Evolutionary conservation across 805 yeast genomes (phyloP), one percentile per base, ranked within the genome.

Genomic region (Ogataea thermomethanolica): DNA sequence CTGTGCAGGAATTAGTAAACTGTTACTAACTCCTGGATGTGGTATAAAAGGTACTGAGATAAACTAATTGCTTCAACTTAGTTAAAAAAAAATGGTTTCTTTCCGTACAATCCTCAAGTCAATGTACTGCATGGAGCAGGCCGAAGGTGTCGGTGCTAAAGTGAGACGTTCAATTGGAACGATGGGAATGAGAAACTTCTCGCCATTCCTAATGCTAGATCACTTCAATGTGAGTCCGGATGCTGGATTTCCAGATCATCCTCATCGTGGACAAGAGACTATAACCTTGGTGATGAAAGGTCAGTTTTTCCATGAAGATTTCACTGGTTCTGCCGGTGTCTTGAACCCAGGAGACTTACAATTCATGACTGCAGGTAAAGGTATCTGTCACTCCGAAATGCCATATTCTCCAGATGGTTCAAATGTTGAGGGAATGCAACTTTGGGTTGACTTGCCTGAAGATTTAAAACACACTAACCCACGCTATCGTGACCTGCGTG

Each of bases 301-400:
- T 27, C 76, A 73, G 49, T 65, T 84, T 62, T 84, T 86, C 5
- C 95, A 84, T 58, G 89, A 83, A 56, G 96, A 89, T 59, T 86
- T 88, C 64, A 84, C 95, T 2, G 95, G 95, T 1, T 67, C 83
- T n/a, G 71, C 74, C 38, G 96, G 95, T 41, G 70, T 85, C 7
- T 65, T 89, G 38, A 71, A 75, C 46, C 78, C 87, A 7, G 96
- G 95, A 42, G 96, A 88, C 59, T 67, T 89, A 50, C 96, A 88
- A 61, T 87, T 88, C 61, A 88, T 88, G 96, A 88, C 95, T 21
- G 95, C 96, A 5, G 96, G 95, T 44, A 75, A 74, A 52, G 96
- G 95, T 36, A 78, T 87, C 26, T 84, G 84, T 39, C 96, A 87
- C 60, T 75, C 88, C 2, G 96, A 88, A 58, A 87, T 87, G 78